Conservation (phyloP, 441 rosid genomes). For the Hura crepitans region DNA sequence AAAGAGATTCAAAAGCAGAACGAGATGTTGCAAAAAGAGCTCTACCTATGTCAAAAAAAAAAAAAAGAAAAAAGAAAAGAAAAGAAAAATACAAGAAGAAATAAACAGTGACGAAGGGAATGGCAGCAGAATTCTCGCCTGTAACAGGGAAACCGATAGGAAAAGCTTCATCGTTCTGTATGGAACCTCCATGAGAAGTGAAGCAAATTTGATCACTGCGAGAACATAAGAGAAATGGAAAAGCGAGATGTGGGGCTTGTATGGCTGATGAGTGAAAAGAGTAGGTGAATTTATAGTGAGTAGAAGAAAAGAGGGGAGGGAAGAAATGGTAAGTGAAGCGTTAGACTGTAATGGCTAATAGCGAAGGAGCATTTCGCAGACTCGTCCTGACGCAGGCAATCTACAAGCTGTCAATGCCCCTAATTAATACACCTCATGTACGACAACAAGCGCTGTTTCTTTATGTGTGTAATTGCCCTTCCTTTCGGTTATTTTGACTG, state of each 20-base stretch:
- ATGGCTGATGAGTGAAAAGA: constrained; percentile 10
- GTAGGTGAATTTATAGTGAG: constrained; percentile 28
- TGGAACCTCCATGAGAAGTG: constrained; percentile 26
- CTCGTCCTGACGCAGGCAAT: neutral
- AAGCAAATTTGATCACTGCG: neutral
- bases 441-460: neutral
- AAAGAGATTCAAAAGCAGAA: neutral
- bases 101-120: neutral
- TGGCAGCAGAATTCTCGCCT: constrained; percentile 28
- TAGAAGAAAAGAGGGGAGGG: neutral
- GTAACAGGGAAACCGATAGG: constrained; percentile 28
- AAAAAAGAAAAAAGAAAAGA: neutral
- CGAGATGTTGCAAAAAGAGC: neutral
- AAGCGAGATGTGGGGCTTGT: neutral
- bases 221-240: neutral
- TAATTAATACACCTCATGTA: neutral
- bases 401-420: neutral
- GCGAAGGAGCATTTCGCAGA: neutral
- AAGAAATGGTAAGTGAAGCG: neutral
- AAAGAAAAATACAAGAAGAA: neutral
- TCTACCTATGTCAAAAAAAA: neutral
- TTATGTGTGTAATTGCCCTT: constrained; percentile 33
- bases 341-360: too few relatives aligned
- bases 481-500: constrained; percentile 25
- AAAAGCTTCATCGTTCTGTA: constrained; percentile 22